Conservation (phyloP, 768 basidiomycete species). For the Xerocomellus dryophilus region DNA sequence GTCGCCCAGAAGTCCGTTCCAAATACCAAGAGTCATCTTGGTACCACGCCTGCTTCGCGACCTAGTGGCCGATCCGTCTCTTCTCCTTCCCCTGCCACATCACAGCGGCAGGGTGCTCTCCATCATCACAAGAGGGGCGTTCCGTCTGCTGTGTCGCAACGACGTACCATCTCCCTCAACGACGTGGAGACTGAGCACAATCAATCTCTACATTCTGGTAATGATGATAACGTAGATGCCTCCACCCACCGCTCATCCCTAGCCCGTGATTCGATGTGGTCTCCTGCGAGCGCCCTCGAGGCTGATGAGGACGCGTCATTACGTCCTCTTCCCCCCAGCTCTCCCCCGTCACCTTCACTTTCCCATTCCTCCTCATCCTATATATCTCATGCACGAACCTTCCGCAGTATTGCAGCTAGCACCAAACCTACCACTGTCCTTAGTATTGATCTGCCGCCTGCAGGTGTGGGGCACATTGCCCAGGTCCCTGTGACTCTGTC, state of each 20-base stretch:
- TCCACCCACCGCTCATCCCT: constrained; percentile 53
- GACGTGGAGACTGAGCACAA: constrained; percentile 49
- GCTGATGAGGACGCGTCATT: constrained; percentile 95
- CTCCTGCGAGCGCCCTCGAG: constrained; percentile 69
- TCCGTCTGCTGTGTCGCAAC: constrained; percentile 32
- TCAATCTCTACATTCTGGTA: constrained; percentile 35
- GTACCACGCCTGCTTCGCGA: constrained; percentile 15
- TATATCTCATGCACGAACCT: constrained; percentile 76
- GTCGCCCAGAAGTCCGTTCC: constrained; percentile 11
- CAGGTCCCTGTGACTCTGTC: constrained; percentile 67
- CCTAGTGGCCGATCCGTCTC: constrained; percentile 29
- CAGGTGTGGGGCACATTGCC: constrained; percentile 89
- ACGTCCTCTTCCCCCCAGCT: constrained; percentile 84
- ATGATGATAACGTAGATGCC: constrained; percentile 44
- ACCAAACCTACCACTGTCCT: constrained; percentile 94
- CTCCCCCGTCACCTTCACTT: constrained; percentile 82
- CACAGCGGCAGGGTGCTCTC: constrained; percentile 26
- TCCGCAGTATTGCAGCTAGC: constrained; percentile 78
- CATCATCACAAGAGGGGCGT: constrained; percentile 19
- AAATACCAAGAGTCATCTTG: constrained; percentile 16
- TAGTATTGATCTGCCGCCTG: constrained; percentile 79
- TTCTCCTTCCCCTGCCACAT: constrained; percentile 21
- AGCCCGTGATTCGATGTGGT: constrained; percentile 76
- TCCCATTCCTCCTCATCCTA: constrained; percentile 83
- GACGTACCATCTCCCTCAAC: constrained; percentile 65